These are phyloP conservation scores for Albugo laibachii DNA, from an alignment of 352 stramenopile genomes.

Conservation along the genomic window DNA sequence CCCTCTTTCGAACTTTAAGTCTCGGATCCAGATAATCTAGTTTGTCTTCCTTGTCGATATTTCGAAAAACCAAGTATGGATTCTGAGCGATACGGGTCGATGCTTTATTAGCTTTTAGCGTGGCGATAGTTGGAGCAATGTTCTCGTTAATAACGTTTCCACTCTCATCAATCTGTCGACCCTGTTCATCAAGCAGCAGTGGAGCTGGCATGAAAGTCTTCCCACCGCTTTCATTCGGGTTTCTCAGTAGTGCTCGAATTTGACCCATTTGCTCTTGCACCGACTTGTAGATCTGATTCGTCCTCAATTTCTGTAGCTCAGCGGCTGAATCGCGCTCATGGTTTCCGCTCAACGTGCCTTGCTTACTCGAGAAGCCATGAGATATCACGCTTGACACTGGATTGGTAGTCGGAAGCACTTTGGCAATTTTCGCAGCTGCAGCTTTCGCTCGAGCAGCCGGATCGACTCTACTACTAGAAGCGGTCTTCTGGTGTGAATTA, in stretches of 20 bases:
- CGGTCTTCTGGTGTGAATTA: constrained; percentile 7
- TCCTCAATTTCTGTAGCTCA: constrained; percentile 22
- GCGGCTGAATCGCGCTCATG: constrained; percentile 15
- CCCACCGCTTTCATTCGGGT: constrained; percentile 12
- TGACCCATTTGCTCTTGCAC: constrained; percentile 69
- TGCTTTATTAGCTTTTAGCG: constrained; percentile 31
- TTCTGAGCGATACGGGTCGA: constrained; percentile 22
- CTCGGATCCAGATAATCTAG: constrained; percentile 49
- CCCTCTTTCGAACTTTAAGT: constrained; percentile 51
- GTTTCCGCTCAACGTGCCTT: not conserved
- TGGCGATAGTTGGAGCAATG: constrained; percentile 17
- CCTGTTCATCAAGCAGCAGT: constrained; percentile 54
- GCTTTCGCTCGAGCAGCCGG: constrained; percentile 40
- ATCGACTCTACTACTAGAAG: constrained; percentile 11
- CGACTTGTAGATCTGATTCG: constrained; percentile 67
- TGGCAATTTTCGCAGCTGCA: constrained; percentile 53
- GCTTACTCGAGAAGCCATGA: not conserved
- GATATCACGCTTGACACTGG: not conserved
- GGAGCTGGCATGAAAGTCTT: constrained; percentile 47
- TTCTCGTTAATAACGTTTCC: constrained; percentile 45
- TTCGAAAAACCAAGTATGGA: constrained; percentile 59
- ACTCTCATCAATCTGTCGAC: constrained; percentile 47
- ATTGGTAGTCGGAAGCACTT: constrained; percentile 18
- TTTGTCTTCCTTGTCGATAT: constrained; percentile 49
- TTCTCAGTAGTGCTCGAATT: constrained; percentile 39